Evolutionary conservation across 2,329 filamentous ascomycete genomes (phyloP).

Genomic region (Ophiosphaerella korrae): DNA sequence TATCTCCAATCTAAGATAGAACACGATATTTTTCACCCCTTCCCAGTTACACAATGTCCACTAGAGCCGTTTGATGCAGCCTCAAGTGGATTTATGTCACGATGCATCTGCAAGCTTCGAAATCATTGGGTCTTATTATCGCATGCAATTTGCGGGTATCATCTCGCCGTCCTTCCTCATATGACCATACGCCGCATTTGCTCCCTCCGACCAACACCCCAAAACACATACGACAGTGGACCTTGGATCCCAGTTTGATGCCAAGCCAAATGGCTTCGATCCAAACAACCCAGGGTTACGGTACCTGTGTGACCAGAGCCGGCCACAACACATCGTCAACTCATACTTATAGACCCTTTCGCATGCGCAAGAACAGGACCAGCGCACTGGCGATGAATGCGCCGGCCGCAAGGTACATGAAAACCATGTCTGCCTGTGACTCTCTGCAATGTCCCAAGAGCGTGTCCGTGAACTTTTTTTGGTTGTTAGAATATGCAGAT

Average conservation of each 20-base stretch:
- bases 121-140: too few relatives aligned
- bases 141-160: background rate
- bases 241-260: background rate
- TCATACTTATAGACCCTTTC: conserved; percentile 12
- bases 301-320: background rate
- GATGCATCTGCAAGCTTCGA: too few relatives aligned
- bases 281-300: background rate
- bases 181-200: background rate
- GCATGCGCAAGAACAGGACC: conserved; percentile 14
- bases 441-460: conserved; percentile 23
- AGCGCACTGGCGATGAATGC: conserved; percentile 17
- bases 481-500: background rate
- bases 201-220: too few relatives aligned
- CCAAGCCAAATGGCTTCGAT: background rate
- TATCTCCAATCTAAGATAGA: too few relatives aligned
- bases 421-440: conserved; percentile 28
- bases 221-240: too few relatives aligned
- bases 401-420: conserved; percentile 31
- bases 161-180: background rate
- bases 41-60: too few relatives aligned
- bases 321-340: background rate
- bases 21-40: too few relatives aligned
- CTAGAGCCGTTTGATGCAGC: too few relatives aligned
- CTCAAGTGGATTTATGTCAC: too few relatives aligned
- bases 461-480: background rate